Conservation (phyloP, 2,329 filamentous ascomycete genomes). For the Claviceps sp. region DNA sequence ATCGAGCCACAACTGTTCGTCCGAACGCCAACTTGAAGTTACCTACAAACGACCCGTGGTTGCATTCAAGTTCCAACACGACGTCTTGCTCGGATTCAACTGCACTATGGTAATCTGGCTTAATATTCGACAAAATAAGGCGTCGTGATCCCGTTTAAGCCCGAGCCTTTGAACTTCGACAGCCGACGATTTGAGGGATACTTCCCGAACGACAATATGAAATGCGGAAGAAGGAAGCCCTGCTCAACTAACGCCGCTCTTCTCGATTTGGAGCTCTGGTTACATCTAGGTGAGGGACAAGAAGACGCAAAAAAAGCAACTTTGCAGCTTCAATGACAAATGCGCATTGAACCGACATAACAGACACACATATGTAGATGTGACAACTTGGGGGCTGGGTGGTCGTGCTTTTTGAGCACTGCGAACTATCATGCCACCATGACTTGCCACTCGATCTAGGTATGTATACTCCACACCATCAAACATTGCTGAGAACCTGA, state of each 20-base stretch:
- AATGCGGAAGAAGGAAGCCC: not conserved
- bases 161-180: not conserved
- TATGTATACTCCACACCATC: too few relatives aligned
- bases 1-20: not conserved
- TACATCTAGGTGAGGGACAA: conserved; percentile 2
- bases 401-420: not conserved
- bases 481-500: too few relatives aligned
- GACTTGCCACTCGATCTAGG: too few relatives aligned
- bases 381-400: not conserved
- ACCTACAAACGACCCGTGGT: not conserved
- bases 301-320: not conserved
- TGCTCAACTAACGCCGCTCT: not conserved
- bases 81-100: not conserved
- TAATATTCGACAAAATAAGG: not conserved
- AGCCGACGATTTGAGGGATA: too few relatives aligned
- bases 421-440: too few relatives aligned
- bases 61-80: not conserved
- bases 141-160: not conserved
- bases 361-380: not conserved
- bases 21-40: not conserved
- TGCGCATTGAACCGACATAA: not conserved
- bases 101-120: not conserved
- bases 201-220: not conserved
- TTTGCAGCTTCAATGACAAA: not conserved
- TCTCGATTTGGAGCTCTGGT: not conserved